Percentiles rank a stretch among this genome's conserved stretches.
These are phyloP conservation scores for Esteya vermicola DNA, from an alignment of 2,329 filamentous ascomycete species.

Conservation along the genomic window DNA sequence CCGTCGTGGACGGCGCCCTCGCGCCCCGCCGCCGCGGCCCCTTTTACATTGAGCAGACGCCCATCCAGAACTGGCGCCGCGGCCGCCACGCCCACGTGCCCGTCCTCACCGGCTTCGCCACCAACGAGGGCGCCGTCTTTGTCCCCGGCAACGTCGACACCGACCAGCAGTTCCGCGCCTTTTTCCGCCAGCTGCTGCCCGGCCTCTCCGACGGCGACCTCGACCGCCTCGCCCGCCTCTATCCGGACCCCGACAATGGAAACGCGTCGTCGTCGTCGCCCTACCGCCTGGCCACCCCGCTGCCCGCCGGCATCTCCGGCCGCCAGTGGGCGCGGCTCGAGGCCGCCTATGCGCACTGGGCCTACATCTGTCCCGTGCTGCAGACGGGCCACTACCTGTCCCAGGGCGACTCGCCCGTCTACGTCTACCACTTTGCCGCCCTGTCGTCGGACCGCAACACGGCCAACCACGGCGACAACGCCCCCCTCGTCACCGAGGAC, in stretches of 20 bases:
- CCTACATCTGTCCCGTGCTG: slow-evolving; percentile 49
- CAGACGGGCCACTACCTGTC: slow-evolving; percentile 38
- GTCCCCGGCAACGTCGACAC: slow-evolving; percentile 31
- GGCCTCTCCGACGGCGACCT: slow-evolving; percentile 37
- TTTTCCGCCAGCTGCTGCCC: slow-evolving; percentile 50
- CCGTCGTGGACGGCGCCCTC: slow-evolving; percentile 45
- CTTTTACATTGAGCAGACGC: slow-evolving; percentile 36
- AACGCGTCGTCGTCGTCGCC: slow-evolving; percentile 13
- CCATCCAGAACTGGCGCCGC: slow-evolving; percentile 43
- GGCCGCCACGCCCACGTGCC: slow-evolving; percentile 39
- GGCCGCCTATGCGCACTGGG: slow-evolving; percentile 49
- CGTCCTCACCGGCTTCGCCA: slow-evolving; percentile 56
- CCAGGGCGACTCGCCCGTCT: slow-evolving; percentile 17
- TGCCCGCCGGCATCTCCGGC: slow-evolving; percentile 24
- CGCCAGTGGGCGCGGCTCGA: slow-evolving; percentile 42
- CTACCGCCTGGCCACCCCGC: slow-evolving; percentile 19
- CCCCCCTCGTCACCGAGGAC: slow-evolving; percentile 28
- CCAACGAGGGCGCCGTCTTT: slow-evolving; percentile 54
- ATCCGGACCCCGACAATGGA: slow-evolving; percentile 45
- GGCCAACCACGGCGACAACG: slow-evolving; percentile 34
- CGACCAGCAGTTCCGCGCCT: slow-evolving; percentile 37
- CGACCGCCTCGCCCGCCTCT: slow-evolving; percentile 39
- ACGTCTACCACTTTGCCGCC: slow-evolving; percentile 47
- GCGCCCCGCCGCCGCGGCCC: neutral
- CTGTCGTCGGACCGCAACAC: slow-evolving; percentile 20